Evolutionary conservation across 495 filamentous ascomycete species (phyloP).

Genomic region (Patellaria atrata): DNA sequence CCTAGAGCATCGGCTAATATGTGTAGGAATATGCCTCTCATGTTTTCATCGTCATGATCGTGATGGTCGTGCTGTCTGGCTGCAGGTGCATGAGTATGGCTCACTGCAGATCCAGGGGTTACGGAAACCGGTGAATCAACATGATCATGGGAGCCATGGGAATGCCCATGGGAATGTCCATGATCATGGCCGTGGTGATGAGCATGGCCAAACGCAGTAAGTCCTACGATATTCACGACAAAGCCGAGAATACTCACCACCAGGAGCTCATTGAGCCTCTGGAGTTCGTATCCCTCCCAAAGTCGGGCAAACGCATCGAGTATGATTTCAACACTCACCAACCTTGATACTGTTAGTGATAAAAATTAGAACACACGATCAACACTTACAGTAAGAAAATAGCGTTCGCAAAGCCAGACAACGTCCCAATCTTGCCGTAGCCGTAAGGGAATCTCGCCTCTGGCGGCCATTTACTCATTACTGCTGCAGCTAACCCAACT

Average conservation of each 20-base stretch:
- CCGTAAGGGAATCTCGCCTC: slow-evolving; percentile 83
- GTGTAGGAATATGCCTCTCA: slow-evolving; percentile 97
- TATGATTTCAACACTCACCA: slow-evolving; percentile 93
- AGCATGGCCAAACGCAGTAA: slow-evolving; percentile 69
- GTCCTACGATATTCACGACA: slow-evolving; percentile 80
- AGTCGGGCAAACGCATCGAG: slow-evolving; percentile 86
- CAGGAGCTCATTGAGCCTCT: slow-evolving; percentile 72
- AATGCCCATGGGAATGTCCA: slow-evolving; percentile 35
- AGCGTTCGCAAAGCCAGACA: slow-evolving; percentile 93
- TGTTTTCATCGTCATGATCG: slow-evolving; percentile 84
- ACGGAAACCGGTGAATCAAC: too few species aligned
- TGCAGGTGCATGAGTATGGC: slow-evolving; percentile 16
- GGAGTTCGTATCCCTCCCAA: slow-evolving; percentile 63
- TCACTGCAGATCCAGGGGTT: too few species aligned
- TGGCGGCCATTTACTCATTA: slow-evolving; percentile 94
- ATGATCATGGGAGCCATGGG: too few species aligned
- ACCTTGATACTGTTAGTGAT: slow-evolving; percentile 33
- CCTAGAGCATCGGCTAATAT: slow-evolving; percentile 91
- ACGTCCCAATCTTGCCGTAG: slow-evolving; percentile 89
- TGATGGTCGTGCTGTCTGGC: slow-evolving; percentile 28
- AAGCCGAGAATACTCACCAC: slow-evolving; percentile 75
- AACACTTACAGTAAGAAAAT: slow-evolving; percentile 74
- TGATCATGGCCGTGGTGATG: slow-evolving; percentile 49
- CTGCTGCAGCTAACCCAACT: slow-evolving; percentile 84
- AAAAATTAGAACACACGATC: not conserved